A percentile compares a stretch with the other conserved stretches of the same genome.
These are phyloP conservation scores for Pseudocercospora macadamiae DNA, from an alignment of 2,329 filamentous ascomycete genomes.

Conservation along the genomic window DNA sequence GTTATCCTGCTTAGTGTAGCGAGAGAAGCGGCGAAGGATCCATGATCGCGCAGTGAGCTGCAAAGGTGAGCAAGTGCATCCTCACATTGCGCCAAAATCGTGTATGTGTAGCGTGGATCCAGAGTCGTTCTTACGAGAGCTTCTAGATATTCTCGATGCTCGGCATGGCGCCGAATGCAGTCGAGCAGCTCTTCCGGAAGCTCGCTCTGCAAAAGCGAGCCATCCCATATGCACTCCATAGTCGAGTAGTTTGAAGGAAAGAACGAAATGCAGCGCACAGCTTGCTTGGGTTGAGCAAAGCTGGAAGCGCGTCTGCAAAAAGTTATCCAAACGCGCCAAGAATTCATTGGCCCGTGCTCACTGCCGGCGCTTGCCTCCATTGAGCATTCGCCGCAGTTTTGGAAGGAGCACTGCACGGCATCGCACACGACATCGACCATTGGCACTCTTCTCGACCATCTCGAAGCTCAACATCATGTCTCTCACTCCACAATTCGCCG, in stretches of 20 bases:
- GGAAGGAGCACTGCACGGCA: background rate
- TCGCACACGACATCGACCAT: no score
- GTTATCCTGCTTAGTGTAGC: slow-evolving; percentile 78
- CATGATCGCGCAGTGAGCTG: slow-evolving; percentile 53
- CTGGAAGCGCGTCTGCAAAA: no score
- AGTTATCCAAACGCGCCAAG: slow-evolving; percentile 7
- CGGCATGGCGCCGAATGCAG: slow-evolving; percentile 62
- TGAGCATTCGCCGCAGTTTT: slow-evolving; percentile 2
- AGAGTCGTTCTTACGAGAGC: slow-evolving; percentile 71
- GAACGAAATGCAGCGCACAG: background rate
- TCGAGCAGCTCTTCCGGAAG: slow-evolving; percentile 71
- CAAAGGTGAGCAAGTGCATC: slow-evolving; percentile 78
- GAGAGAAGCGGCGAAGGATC: slow-evolving; percentile 50
- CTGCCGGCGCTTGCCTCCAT: background rate
- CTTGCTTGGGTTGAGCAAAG: no score
- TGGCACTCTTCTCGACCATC: background rate
- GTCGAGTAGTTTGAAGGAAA: background rate
- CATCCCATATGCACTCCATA: slow-evolving; percentile 39
- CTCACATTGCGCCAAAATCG: slow-evolving; percentile 74
- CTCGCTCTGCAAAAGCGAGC: slow-evolving; percentile 41
- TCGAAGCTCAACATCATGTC: slow-evolving; percentile 43
- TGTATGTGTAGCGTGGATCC: slow-evolving; percentile 69
- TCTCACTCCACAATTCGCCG: slow-evolving; percentile 47
- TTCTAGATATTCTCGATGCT: slow-evolving; percentile 69
- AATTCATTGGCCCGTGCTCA: background rate